A percentile compares a stretch with the other conserved stretches of the same genome.
Evolutionary conservation across 208 protist genomes (phyloP).

Genomic region (Acanthamoeba healyi): DNA sequence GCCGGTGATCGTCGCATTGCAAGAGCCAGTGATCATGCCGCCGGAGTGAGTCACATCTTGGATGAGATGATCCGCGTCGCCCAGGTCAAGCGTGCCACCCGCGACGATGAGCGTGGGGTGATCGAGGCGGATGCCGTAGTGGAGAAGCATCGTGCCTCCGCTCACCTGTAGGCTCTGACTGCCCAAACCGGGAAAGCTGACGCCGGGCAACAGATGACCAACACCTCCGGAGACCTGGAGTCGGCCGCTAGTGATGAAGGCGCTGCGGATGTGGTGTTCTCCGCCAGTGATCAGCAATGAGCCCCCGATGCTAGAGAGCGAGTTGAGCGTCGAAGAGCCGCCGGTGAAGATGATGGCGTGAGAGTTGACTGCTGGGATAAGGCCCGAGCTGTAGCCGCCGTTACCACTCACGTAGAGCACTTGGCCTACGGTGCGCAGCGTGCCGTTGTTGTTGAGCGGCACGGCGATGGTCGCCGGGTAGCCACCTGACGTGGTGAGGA

Average conservation of each 20-base stretch:
- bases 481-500: not conserved
- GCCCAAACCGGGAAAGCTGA: conserved; percentile 13
- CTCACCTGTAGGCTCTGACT: not conserved
- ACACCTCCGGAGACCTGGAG: not conserved
- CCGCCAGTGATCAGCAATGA: not conserved
- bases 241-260: not conserved
- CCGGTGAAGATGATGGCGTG: conserved; percentile 15
- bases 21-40: conserved; percentile 12
- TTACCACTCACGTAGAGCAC: not conserved
- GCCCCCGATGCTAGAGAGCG: not conserved
- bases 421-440: not conserved
- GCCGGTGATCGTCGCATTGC: conserved; percentile 50
- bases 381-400: conserved; percentile 69
- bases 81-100: conserved; percentile 50
- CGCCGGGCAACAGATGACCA: conserved; percentile 17
- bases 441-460: conserved; percentile 74
- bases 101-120: conserved; percentile 1
- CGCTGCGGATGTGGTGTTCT: conserved; percentile 2
- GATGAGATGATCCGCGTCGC: conserved; percentile 36
- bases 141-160: not conserved
- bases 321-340: not conserved
- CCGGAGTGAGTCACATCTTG: not conserved
- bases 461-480: not conserved
- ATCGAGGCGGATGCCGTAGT: conserved; percentile 45
- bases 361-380: not conserved